Evolutionary conservation across 2,329 filamentous ascomycete genomes (phyloP).

Genomic region (Rhytidhysteron rufulum): DNA sequence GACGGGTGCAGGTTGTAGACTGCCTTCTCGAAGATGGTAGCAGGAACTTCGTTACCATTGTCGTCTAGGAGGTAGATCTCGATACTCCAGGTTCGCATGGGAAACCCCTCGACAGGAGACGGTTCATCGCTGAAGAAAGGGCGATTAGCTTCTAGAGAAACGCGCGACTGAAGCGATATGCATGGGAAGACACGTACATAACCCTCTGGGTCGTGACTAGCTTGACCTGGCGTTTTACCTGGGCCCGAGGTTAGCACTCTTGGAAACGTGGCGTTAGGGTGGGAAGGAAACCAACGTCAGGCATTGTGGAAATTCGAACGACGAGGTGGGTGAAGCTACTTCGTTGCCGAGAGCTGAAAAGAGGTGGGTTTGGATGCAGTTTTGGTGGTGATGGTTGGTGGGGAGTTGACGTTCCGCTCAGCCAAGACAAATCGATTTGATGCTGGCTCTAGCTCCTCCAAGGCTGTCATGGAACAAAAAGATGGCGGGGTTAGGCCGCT

Average conservation of each 20-base stretch:
- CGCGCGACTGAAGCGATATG: constrained; percentile 3
- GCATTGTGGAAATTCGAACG: constrained; percentile 44
- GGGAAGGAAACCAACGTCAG: constrained; percentile 36
- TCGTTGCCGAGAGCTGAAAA: constrained; percentile 1
- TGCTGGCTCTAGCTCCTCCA: too few species aligned
- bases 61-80: constrained; percentile 81
- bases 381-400: too few species aligned
- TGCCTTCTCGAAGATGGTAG: constrained; percentile 85
- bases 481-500: constrained; percentile 1
- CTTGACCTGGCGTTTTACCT: constrained; percentile 84
- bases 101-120: constrained; percentile 79
- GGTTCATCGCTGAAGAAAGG: constrained; percentile 64
- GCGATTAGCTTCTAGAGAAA: neutral
- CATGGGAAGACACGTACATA: constrained; percentile 60
- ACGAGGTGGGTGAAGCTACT: too few species aligned
- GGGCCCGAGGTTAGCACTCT: constrained; percentile 1
- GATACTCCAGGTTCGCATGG: constrained; percentile 90
- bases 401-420: too few species aligned
- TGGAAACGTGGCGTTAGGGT: neutral
- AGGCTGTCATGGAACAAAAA: neutral
- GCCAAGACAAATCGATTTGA: too few species aligned
- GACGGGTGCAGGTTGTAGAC: constrained; percentile 92
- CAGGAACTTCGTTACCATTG: constrained; percentile 76
- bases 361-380: constrained; percentile 5
- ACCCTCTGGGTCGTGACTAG: constrained; percentile 88